Conservation (phyloP, 805 yeast genomes). For the Wickerhamiella domercqiae region DNA sequence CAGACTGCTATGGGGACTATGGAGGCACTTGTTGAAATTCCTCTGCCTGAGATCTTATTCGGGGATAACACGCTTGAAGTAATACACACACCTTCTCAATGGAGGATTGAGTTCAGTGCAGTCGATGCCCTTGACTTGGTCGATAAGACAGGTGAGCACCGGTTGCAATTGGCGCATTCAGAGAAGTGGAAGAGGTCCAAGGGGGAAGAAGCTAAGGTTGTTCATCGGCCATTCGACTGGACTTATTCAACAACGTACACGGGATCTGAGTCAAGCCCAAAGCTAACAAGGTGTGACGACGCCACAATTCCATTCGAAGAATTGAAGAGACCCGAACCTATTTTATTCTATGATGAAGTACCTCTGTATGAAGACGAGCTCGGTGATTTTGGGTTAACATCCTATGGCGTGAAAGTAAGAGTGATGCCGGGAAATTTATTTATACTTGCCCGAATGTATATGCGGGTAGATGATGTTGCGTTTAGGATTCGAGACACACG, state of each 20-base stretch:
- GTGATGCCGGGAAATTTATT: constrained; percentile 77
- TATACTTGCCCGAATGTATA: constrained; percentile 58
- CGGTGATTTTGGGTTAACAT: constrained; percentile 88
- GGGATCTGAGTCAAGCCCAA: constrained; percentile 30
- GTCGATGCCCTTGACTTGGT: constrained; percentile 58
- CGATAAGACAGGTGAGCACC: constrained; percentile 33
- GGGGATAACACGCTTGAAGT: constrained; percentile 61
- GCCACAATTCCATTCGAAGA: constrained; percentile 51
- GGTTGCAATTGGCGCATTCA: constrained; percentile 69
- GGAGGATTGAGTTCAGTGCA: constrained; percentile 53
- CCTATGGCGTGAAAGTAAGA: constrained; percentile 61
- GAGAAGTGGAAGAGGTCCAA: constrained; percentile 49
- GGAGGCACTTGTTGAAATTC: constrained; percentile 48
- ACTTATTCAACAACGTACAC: constrained; percentile 72
- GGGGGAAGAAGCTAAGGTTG: constrained; percentile 26
- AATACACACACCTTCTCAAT: constrained; percentile 27
- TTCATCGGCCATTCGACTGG: constrained; percentile 88
- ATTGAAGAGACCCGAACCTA: constrained; percentile 64
- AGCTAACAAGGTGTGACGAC: background rate
- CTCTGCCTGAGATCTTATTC: constrained; percentile 95
- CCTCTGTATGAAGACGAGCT: constrained; percentile 85
- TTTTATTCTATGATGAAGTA: constrained; percentile 77
- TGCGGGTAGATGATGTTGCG: constrained; percentile 81
- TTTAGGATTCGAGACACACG: constrained; percentile 76
- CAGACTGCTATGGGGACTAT: constrained; percentile 57